Percentiles rank a stretch among this genome's conserved stretches.
Conservation (phyloP, 2,329 filamentous ascomycete species). For the Trichophyton simii region DNA sequence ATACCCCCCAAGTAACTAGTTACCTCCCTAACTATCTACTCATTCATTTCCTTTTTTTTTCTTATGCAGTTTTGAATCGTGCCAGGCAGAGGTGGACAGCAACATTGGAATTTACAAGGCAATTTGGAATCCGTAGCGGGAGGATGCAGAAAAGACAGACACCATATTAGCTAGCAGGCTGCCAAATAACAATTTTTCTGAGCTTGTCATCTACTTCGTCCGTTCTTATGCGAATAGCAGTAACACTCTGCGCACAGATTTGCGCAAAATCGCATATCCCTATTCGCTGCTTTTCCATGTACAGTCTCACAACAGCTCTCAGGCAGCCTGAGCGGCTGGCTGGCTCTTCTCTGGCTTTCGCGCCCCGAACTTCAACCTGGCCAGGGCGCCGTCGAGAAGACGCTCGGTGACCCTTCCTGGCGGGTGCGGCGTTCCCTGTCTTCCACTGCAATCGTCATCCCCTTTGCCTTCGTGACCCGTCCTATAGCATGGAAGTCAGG, state of each 20-base stretch:
- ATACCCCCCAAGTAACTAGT: too few relatives aligned
- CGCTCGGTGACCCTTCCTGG: background rate
- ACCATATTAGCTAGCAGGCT: background rate
- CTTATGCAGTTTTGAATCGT: background rate
- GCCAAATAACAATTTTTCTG: background rate
- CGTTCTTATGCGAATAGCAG: background rate
- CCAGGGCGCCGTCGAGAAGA: background rate
- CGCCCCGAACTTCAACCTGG: background rate
- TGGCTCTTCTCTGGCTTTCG: background rate
- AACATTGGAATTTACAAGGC: background rate
- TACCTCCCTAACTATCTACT: too few relatives aligned
- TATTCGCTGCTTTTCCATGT: background rate
- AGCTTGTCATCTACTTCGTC: background rate
- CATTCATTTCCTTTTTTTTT: background rate
- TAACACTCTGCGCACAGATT: background rate
- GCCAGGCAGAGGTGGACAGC: background rate
- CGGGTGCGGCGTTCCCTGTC: background rate
- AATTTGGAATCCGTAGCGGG: background rate
- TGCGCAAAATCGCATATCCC: constrained; percentile 1
- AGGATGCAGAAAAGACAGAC: background rate
- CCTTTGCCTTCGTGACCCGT: background rate
- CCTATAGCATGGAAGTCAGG: background rate
- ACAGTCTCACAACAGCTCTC: background rate
- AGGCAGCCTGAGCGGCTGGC: background rate
- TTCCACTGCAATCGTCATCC: too few relatives aligned